Conservation (phyloP, 305 asterid species). For the Solanum hybrid region DNA sequence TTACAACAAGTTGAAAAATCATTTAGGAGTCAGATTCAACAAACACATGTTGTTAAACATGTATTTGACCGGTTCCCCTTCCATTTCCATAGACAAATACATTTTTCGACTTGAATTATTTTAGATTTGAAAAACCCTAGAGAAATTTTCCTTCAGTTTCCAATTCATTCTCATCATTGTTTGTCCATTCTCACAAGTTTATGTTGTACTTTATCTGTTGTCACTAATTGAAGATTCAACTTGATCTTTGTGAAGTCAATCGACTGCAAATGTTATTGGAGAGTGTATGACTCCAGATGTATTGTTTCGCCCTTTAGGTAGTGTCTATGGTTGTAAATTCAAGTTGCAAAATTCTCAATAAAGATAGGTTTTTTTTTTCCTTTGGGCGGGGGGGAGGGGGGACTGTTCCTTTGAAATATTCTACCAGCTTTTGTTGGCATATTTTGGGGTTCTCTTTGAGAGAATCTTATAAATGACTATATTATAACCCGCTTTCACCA, state of each 20-base stretch:
- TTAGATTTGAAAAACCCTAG: not conserved
- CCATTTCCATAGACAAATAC: not conserved
- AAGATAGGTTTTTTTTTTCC: not conserved
- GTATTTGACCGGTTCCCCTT: not conserved
- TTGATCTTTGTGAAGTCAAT: not conserved
- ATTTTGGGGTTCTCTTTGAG: not conserved
- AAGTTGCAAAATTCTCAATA: not conserved
- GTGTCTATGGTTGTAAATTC: not conserved
- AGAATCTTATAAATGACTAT: not conserved
- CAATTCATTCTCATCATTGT: not conserved
- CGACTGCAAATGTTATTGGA: not conserved
- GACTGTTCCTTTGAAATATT: not conserved
- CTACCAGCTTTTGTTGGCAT: not conserved
- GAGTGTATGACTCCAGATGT: not conserved
- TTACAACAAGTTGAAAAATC: not conserved
- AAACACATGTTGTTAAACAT: not conserved
- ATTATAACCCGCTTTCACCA: not conserved
- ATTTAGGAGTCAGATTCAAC: not conserved
- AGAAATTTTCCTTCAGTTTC: not conserved
- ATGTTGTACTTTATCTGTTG: not conserved
- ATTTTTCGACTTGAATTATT: not conserved
- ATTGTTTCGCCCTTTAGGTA: not conserved
- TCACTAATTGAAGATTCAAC: not conserved
- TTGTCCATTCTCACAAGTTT: not conserved
- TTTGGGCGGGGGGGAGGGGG: not conserved